Conservation (phyloP, 257 asterid species). For the Asclepias syriaca region DNA sequence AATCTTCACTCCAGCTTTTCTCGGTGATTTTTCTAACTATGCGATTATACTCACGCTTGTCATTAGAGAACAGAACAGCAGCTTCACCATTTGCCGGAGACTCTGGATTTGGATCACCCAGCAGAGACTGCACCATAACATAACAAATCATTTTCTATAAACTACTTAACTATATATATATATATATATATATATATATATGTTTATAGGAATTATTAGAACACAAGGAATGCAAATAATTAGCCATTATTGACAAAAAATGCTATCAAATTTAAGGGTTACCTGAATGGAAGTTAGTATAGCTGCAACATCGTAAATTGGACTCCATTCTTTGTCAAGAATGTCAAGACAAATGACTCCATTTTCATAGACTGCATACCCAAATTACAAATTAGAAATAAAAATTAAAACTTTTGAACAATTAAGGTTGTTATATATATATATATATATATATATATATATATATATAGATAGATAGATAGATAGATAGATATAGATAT, state of each 20-base stretch:
- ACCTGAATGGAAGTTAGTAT: constrained; percentile 92
- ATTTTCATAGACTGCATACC: constrained; percentile 66
- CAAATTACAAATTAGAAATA: constrained; percentile 7
- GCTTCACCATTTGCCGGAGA: constrained; percentile 89
- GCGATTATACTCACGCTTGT: constrained; percentile 72
- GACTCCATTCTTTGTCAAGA: constrained; percentile 96
- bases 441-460: background rate
- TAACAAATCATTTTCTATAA: no score
- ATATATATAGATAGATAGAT: background rate
- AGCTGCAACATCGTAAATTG: constrained; percentile 89
- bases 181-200: no score
- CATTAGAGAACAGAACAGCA: constrained; percentile 75
- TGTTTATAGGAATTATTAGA: no score
- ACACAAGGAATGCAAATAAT: background rate
- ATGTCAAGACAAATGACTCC: constrained; percentile 93
- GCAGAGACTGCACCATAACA: constrained; percentile 46
- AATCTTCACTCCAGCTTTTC: constrained; percentile 88
- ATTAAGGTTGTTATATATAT: background rate
- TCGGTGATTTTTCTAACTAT: constrained; percentile 68
- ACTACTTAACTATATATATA: no score
- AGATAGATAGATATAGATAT: background rate
- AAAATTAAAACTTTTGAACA: background rate
- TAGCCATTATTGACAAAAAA: no score
- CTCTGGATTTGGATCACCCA: constrained; percentile 85
- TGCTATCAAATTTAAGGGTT: no score